Evolutionary conservation across 768 basidiomycete genomes (phyloP), one percentile per base, ranked within the genome.

Genomic region (Tricholoma sp.): DNA sequence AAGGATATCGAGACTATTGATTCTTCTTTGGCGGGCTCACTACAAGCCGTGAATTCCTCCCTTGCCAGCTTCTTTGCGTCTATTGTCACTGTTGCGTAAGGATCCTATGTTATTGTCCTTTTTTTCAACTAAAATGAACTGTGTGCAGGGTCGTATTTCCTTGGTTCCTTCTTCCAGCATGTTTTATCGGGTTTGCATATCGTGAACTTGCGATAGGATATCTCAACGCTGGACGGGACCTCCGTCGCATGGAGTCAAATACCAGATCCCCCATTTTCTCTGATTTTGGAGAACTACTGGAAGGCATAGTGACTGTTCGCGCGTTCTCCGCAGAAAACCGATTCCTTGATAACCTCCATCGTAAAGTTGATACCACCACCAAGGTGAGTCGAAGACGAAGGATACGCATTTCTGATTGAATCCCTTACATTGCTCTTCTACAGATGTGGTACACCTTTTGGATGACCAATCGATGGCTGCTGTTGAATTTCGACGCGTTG

Each of bases 261-360:
- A 83, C 88, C 1, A 79, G 91, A 11, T 90, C 88, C 0, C 89
- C 92, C 0, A 91, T 92, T 58, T 91, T 88, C 70, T 87, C 88
- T 6, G 88, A 86, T 54, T 94, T 92, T 60, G 82, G 83, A 11
- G 91, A 93, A 64, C 70, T 94, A 9, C 69, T 96, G 17, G 89
- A 94, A 52, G 93, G 93, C 20, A 90, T 95, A 45, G 89, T 94
- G n/a, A 94, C 93, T 5, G 89, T 96, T 41, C 82, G 94, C 55
- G 94, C 94, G 0, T 98, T 96, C 72, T 86, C 89, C 0, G 88
- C 85, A 0, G 93, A 96, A 66, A 73, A 73, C 39, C 74, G 82
- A 4, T 96, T 98, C 77, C 73, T 94, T 61, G 80, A 89, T 53
- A 80, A 80, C 57, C 72, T 95, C 3, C 89, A 91, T 65, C 61